These are phyloP conservation scores for Fraxinus paxiana DNA, from an alignment of 305 asterid genomes.

Conservation along the genomic window DNA sequence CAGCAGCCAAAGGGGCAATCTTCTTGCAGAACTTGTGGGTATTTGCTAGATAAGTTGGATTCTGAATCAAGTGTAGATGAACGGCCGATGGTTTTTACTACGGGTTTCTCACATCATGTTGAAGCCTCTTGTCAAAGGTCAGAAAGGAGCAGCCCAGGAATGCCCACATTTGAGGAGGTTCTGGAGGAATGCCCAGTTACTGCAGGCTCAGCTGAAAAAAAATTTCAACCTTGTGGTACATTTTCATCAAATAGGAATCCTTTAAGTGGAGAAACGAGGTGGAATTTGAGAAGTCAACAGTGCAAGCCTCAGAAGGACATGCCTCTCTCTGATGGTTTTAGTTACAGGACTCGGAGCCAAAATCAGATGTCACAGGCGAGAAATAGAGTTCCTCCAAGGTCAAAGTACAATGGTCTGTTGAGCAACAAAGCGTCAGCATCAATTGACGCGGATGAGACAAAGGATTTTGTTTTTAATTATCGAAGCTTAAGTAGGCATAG, in stretches of 20 bases:
- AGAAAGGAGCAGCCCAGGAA: slow-evolving; percentile 32
- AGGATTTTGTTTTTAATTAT: slow-evolving; percentile 30
- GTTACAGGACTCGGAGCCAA: slow-evolving; percentile 33
- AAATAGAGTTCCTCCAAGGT: slow-evolving; percentile 37
- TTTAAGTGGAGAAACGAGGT: slow-evolving; percentile 31
- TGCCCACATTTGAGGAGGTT: slow-evolving; percentile 32
- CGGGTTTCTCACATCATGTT: slow-evolving; percentile 29
- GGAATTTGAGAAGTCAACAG: slow-evolving; percentile 32
- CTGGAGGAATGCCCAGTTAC: slow-evolving; percentile 21
- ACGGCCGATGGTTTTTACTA: slow-evolving; percentile 25
- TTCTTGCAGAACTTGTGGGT: slow-evolving; percentile 61
- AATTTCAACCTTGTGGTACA: slow-evolving; percentile 24
- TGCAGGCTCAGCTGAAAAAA: slow-evolving; percentile 21
- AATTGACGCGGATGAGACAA: slow-evolving; percentile 29
- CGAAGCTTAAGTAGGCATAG: slow-evolving; percentile 30
- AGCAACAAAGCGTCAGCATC: slow-evolving; percentile 29
- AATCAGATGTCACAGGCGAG: slow-evolving; percentile 35
- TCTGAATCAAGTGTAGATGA: slow-evolving; percentile 25
- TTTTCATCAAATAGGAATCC: slow-evolving; percentile 30
- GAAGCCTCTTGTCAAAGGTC: slow-evolving; percentile 37
- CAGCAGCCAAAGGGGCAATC: slow-evolving; percentile 31
- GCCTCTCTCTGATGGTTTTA: slow-evolving; percentile 28
- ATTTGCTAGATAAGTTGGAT: slow-evolving; percentile 31
- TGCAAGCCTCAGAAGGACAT: slow-evolving; percentile 31
- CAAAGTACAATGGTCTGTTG: slow-evolving; percentile 32